These are phyloP conservation scores for Blastobotrys muscicola DNA, from an alignment of 805 yeast species.

Conservation along the genomic window DNA sequence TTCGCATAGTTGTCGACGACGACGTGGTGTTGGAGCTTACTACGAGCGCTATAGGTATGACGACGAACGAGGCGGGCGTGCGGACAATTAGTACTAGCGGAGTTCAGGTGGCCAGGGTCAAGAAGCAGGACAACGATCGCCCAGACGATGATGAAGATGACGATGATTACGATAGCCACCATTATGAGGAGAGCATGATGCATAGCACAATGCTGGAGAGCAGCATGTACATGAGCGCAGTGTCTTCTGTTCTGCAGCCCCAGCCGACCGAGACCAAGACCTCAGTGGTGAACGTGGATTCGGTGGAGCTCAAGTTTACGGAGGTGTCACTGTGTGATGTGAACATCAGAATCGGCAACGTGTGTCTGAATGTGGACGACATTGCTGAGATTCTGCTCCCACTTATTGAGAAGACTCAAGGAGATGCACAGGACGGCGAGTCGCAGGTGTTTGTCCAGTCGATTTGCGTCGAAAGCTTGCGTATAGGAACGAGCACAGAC, in stretches of 20 bases:
- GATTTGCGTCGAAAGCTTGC: no score
- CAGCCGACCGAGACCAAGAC: conserved; percentile 7
- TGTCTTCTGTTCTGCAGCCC: conserved; percentile 38
- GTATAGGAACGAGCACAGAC: no score
- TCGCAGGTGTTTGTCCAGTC: no score
- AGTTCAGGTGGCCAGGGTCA: not conserved
- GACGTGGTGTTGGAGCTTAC: conserved; percentile 8
- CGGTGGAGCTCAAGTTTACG: conserved; percentile 14
- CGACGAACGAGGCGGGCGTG: conserved; percentile 4
- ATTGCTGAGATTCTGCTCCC: not conserved
- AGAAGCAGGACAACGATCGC: not conserved
- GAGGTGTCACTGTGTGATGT: conserved; percentile 23
- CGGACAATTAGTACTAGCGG: not conserved
- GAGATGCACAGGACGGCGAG: no score
- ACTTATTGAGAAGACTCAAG: not conserved
- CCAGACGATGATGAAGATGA: conserved; percentile 14
- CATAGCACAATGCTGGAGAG: conserved; percentile 54
- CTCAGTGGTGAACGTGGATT: conserved; percentile 5
- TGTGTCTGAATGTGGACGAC: not conserved
- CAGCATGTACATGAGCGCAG: conserved; percentile 76
- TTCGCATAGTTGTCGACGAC: conserved; percentile 16
- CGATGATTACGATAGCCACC: conserved; percentile 15
- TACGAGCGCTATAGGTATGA: conserved; percentile 1
- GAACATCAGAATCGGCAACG: conserved; percentile 8
- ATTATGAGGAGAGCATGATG: conserved; percentile 15